These are phyloP conservation scores for Hanseniaspora uvarum DNA, from an alignment of 1,139 yeast genomes.

Conservation along the genomic window DNA sequence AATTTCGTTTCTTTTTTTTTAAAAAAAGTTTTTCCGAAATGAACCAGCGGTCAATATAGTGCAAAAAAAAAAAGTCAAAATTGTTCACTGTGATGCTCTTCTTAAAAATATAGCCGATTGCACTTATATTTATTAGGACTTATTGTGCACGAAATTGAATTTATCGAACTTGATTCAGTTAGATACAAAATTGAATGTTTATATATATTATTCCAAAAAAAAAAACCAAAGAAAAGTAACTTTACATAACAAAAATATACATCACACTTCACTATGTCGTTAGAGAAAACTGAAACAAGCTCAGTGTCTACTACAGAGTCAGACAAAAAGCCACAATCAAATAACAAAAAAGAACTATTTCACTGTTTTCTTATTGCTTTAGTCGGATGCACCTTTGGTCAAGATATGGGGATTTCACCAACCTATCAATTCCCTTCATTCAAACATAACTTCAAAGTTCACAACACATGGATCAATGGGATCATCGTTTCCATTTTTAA, in stretches of 20 bases:
- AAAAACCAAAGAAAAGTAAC: not conserved
- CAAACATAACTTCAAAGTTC: constrained; percentile 37
- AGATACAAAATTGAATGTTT: too few species aligned
- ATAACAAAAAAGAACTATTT: constrained; percentile 24
- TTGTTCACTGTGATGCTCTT: not conserved
- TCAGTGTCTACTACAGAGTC: not conserved
- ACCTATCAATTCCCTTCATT: constrained; percentile 40
- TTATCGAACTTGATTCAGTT: too few species aligned
- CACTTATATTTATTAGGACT: too few species aligned
- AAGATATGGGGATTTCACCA: constrained; percentile 61
- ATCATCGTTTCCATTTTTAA: constrained; percentile 54
- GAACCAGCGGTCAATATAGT: not conserved
- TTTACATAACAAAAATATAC: not conserved
- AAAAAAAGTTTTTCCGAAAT: not conserved
- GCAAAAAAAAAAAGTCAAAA: not conserved
- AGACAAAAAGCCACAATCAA: not conserved
- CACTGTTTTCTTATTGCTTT: constrained; percentile 38
- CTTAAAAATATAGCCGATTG: not conserved
- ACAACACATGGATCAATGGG: constrained; percentile 43
- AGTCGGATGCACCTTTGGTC: constrained; percentile 64
- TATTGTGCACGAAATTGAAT: too few species aligned
- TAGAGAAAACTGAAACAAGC: not conserved
- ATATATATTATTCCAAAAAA: too few species aligned
- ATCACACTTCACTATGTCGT: not conserved
- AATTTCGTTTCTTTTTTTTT: not conserved